A percentile compares a stretch with the other conserved stretches of the same genome.
These are phyloP conservation scores for Populus hybrid DNA, from an alignment of 441 rosid genomes.

Conservation along the genomic window DNA sequence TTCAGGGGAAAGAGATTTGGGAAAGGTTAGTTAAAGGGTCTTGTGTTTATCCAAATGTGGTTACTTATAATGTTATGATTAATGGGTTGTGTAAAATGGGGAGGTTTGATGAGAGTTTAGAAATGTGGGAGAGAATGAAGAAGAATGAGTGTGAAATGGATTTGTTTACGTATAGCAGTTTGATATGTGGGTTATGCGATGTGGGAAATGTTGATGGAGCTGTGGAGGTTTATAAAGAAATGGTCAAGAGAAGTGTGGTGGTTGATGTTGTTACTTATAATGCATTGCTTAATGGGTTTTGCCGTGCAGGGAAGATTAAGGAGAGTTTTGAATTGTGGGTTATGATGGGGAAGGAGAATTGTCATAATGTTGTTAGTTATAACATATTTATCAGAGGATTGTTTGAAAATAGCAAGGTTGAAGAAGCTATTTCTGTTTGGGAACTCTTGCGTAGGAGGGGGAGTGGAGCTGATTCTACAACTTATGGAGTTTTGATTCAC, in stretches of 20 bases:
- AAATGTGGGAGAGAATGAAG: constrained; percentile 75
- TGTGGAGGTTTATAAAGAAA: constrained; percentile 54
- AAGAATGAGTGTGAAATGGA: constrained; percentile 60
- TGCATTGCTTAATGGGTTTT: constrained; percentile 73
- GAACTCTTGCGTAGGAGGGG: constrained; percentile 51
- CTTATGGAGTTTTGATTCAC: constrained; percentile 62
- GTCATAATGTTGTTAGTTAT: constrained; percentile 57
- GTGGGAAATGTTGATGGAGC: constrained; percentile 66
- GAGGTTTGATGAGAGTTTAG: constrained; percentile 57
- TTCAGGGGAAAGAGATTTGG: constrained; percentile 56
- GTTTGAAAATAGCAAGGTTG: constrained; percentile 56
- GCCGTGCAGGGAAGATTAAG: constrained; percentile 49
- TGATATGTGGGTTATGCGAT: constrained; percentile 63
- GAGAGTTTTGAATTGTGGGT: constrained; percentile 78
- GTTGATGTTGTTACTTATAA: constrained; percentile 72
- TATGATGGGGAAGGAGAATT: constrained; percentile 60
- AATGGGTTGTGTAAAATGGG: constrained; percentile 76
- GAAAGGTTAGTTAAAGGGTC: constrained; percentile 48
- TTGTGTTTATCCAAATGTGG: constrained; percentile 62
- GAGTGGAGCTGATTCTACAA: constrained; percentile 46
- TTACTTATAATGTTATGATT: constrained; percentile 80
- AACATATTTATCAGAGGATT: constrained; percentile 73
- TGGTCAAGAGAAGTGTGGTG: constrained; percentile 46
- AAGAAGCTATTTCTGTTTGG: constrained; percentile 65
- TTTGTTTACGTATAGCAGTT: constrained; percentile 61